Evolutionary conservation across 2,329 filamentous ascomycete species (phyloP).

Genomic region (Ascochyta koolunga): DNA sequence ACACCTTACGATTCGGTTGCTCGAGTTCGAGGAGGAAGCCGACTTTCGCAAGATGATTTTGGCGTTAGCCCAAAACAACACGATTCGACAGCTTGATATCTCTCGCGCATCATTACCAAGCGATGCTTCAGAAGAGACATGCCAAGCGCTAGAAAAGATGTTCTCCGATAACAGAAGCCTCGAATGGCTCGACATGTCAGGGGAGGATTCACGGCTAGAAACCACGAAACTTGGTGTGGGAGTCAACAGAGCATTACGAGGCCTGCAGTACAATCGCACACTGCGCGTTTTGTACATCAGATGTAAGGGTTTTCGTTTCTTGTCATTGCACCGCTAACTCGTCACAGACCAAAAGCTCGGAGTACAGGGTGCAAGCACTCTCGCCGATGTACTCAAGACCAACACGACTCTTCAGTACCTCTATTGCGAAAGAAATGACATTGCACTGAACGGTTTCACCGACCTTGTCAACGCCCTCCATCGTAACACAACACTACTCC

Average conservation of each 20-base stretch:
- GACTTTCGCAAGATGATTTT: slow-evolving; percentile 68
- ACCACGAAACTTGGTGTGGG: slow-evolving; percentile 72
- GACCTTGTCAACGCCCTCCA: slow-evolving; percentile 72
- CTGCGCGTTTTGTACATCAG: slow-evolving; percentile 69
- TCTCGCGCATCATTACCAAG: slow-evolving; percentile 73
- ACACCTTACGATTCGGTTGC: slow-evolving; percentile 69
- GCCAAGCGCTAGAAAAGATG: slow-evolving; percentile 65
- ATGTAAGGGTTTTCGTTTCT: slow-evolving; percentile 34
- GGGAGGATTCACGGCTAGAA: slow-evolving; percentile 74
- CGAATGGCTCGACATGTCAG: slow-evolving; percentile 71
- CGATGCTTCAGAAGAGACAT: slow-evolving; percentile 71
- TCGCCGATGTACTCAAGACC: slow-evolving; percentile 70
- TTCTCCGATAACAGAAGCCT: slow-evolving; percentile 72
- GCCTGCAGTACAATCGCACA: slow-evolving; percentile 67
- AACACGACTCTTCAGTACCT: slow-evolving; percentile 69
- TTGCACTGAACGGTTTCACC: slow-evolving; percentile 72
- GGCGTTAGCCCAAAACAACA: slow-evolving; percentile 67
- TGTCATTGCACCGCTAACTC: slow-evolving; percentile 19
- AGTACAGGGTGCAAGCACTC: slow-evolving; percentile 70
- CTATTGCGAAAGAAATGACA: slow-evolving; percentile 74
- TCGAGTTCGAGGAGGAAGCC: slow-evolving; percentile 70
- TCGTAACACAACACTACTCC: slow-evolving; percentile 66
- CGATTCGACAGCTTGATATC: slow-evolving; percentile 69
- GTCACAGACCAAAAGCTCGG: slow-evolving; percentile 67
- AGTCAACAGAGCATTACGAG: slow-evolving; percentile 68